Percentiles rank a stretch among this genome's conserved stretches.
Conservation (phyloP, 352 stramenopile species). For the Phytophthora idaei region DNA sequence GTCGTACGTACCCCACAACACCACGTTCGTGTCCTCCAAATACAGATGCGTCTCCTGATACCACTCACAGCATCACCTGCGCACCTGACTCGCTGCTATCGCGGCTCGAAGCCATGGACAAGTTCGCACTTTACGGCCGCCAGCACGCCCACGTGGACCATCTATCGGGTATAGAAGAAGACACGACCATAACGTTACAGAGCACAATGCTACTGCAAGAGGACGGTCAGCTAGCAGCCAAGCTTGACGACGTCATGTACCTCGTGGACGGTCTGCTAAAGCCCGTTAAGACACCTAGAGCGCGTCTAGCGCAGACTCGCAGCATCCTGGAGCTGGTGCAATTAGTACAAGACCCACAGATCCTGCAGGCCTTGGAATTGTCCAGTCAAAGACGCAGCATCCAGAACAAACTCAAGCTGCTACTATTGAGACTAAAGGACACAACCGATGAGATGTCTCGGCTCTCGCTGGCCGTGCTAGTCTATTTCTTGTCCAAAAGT, state of each 20-base stretch:
- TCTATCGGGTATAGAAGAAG: constrained; percentile 13
- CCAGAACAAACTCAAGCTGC: constrained; percentile 37
- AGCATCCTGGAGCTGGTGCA: constrained; percentile 48
- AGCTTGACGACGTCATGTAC: constrained; percentile 65
- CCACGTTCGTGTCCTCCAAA: constrained; percentile 6
- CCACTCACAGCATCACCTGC: neutral
- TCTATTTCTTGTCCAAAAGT: constrained; percentile 44
- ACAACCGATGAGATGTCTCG: constrained; percentile 6
- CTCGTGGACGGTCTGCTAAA: constrained; percentile 60
- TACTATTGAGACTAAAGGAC: constrained; percentile 26
- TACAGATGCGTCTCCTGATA: neutral
- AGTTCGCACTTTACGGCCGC: constrained; percentile 63
- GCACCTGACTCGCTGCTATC: constrained; percentile 11
- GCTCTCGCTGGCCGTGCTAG: constrained; percentile 43
- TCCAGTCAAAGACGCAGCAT: constrained; percentile 27
- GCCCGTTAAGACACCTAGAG: constrained; percentile 2
- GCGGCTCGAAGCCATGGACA: constrained; percentile 30
- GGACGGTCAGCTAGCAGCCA: constrained; percentile 53
- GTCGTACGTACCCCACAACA: neutral
- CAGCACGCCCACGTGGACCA: constrained; percentile 46
- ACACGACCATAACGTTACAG: constrained; percentile 31
- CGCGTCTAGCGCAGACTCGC: constrained; percentile 19
- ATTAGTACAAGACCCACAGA: constrained; percentile 39
- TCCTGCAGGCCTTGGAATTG: constrained; percentile 48
- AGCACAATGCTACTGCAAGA: constrained; percentile 67